phyloP scores from a whole-genome alignment of 305 asterid genomes.

The Rubia occidens region DNA sequence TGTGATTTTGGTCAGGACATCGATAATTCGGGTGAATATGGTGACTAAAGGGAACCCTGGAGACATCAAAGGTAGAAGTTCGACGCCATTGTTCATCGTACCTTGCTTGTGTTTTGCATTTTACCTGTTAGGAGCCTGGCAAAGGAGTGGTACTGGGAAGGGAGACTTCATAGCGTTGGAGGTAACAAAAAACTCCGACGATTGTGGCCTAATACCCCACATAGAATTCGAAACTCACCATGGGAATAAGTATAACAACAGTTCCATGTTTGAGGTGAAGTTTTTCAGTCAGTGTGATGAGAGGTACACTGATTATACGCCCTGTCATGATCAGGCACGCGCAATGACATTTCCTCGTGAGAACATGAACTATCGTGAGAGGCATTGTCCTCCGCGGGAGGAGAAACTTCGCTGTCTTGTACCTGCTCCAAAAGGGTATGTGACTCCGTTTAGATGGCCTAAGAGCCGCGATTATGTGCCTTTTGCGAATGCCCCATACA shows the following conservation, averaged over 20 bases:
- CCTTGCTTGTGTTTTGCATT: slow-evolving; percentile 34
- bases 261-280: slow-evolving; percentile 17
- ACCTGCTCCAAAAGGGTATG: slow-evolving; percentile 41
- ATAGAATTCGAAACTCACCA: slow-evolving; percentile 36
- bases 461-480: slow-evolving; percentile 41
- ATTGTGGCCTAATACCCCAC: slow-evolving; percentile 27
- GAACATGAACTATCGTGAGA: slow-evolving; percentile 35
- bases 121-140: slow-evolving; percentile 40
- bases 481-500: slow-evolving; percentile 35
- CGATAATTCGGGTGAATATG: slow-evolving; percentile 26
- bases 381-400: slow-evolving; percentile 33
- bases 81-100: slow-evolving; percentile 24
- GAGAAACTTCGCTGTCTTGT: slow-evolving; percentile 36
- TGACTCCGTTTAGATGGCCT: slow-evolving; percentile 38
- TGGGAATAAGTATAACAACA: slow-evolving; percentile 20
- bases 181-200: slow-evolving; percentile 29
- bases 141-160: slow-evolving; percentile 40
- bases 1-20: neutral
- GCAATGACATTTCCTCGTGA: slow-evolving; percentile 37
- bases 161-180: slow-evolving; percentile 39
- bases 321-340: slow-evolving; percentile 34
- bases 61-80: slow-evolving; percentile 27
- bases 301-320: slow-evolving; percentile 30
- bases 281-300: slow-evolving; percentile 26
- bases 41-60: slow-evolving; percentile 34